Percentiles rank a stretch among this genome's conserved stretches.
Evolutionary conservation across 495 filamentous ascomycete genomes (phyloP).

Genomic region (Lophiotrema nucula): DNA sequence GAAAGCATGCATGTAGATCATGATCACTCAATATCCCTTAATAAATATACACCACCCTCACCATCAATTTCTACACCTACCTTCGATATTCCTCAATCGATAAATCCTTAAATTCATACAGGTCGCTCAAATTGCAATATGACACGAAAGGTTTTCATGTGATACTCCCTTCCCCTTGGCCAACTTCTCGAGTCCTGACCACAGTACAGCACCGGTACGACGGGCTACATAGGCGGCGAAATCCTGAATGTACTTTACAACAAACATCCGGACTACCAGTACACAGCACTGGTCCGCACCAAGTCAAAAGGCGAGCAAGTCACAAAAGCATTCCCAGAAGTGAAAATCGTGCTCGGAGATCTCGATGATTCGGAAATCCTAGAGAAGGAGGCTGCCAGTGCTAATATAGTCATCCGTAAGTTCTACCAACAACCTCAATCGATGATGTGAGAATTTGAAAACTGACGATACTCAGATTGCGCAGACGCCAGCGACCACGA

Average conservation of each 20-base stretch:
- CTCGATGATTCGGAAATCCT: slow-evolving; percentile 56
- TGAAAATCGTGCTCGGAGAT: slow-evolving; percentile 55
- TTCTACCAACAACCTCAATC: too few species aligned
- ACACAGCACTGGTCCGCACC: slow-evolving; percentile 64
- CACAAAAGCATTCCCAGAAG: slow-evolving; percentile 56
- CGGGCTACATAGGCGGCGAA: slow-evolving; percentile 80
- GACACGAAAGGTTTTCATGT: slow-evolving; percentile 28
- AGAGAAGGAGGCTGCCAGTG: slow-evolving; percentile 55
- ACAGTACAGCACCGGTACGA: slow-evolving; percentile 54
- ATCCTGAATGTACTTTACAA: slow-evolving; percentile 57
- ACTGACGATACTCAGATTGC: slow-evolving; percentile 26
- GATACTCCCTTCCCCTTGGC: neutral
- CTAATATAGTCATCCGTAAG: slow-evolving; percentile 59
- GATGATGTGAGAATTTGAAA: neutral
- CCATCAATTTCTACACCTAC: too few species aligned
- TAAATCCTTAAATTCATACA: too few species aligned
- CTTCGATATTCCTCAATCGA: too few species aligned
- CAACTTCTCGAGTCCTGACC: neutral
- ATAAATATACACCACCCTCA: too few species aligned
- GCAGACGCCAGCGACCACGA: slow-evolving; percentile 39
- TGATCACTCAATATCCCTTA: too few species aligned
- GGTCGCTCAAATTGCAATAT: too few species aligned
- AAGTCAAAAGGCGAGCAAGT: slow-evolving; percentile 62
- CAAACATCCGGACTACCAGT: slow-evolving; percentile 66
- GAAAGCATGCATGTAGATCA: too few species aligned